phyloP scores from a whole-genome alignment of 2,329 filamentous ascomycete genomes.

The Fusarium sp. region DNA sequence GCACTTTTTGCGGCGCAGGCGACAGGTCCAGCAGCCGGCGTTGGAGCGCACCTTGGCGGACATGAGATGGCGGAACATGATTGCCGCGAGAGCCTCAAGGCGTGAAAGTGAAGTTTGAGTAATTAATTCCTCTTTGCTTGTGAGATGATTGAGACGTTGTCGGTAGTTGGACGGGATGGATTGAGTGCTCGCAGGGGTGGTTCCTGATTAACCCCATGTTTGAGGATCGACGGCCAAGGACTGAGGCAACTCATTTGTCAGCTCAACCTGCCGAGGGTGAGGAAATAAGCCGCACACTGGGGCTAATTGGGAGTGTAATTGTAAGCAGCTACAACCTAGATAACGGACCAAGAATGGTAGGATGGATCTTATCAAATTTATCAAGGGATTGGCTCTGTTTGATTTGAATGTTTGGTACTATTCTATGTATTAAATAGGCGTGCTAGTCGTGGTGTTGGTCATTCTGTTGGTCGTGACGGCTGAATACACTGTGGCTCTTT shows the following conservation, averaged over 20 bases:
- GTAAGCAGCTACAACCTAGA: not conserved
- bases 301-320: not conserved
- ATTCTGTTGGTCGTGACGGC: not conserved
- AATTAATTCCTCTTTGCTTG: not conserved
- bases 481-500: not conserved
- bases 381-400: not conserved
- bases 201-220: constrained; percentile 11
- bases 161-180: constrained; percentile 7
- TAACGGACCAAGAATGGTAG: not conserved
- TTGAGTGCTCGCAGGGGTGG: constrained; percentile 3
- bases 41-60: constrained; percentile 53
- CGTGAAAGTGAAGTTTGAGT: not conserved
- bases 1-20: constrained; percentile 72
- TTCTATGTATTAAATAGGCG: not conserved
- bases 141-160: not conserved
- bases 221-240: constrained; percentile 28
- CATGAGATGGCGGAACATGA: constrained; percentile 47
- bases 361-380: not conserved
- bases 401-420: not conserved
- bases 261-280: not conserved
- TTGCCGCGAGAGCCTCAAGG: not conserved
- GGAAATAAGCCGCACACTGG: not conserved
- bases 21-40: constrained; percentile 71
- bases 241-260: constrained; percentile 31
- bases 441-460: not conserved